These are phyloP conservation scores for Lyophyllum semitale DNA, from an alignment of 768 basidiomycete species.

Conservation along the genomic window DNA sequence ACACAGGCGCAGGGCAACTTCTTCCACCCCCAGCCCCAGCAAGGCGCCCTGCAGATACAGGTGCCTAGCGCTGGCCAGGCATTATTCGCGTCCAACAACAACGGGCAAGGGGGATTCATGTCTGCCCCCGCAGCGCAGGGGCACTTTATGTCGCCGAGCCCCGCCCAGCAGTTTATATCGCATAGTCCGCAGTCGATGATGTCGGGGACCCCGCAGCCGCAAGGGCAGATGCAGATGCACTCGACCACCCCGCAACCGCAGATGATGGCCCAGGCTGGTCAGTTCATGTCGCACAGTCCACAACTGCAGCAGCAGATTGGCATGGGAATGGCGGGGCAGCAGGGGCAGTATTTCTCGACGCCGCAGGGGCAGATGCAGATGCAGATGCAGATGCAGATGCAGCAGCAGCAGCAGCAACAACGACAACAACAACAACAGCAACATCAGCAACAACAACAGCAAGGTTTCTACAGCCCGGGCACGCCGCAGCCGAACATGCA, in stretches of 20 bases:
- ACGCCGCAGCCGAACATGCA: slow-evolving; percentile 14
- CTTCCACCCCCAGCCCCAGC: slow-evolving; percentile 26
- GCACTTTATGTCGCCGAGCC: slow-evolving; percentile 35
- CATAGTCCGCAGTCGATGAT: slow-evolving; percentile 34
- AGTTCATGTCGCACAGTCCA: slow-evolving; percentile 26
- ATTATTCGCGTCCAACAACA: slow-evolving; percentile 8
- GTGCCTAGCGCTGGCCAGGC: slow-evolving; percentile 11
- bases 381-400: slow-evolving; percentile 22
- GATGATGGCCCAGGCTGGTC: slow-evolving; percentile 7
- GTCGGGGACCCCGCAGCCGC: slow-evolving; percentile 21
- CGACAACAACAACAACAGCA: too few relatives aligned
- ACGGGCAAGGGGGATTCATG: slow-evolving; percentile 23
- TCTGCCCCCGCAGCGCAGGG: slow-evolving; percentile 27
- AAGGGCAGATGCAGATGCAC: slow-evolving; percentile 11
- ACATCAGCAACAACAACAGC: neutral
- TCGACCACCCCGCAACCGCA: slow-evolving; percentile 27
- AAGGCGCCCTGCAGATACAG: slow-evolving; percentile 24
- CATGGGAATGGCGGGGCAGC: slow-evolving; percentile 18
- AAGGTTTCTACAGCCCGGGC: neutral
- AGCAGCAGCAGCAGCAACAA: neutral
- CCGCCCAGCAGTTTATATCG: slow-evolving; percentile 33
- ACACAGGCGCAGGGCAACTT: slow-evolving; percentile 15
- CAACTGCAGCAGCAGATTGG: slow-evolving; percentile 28
- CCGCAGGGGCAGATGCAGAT: slow-evolving; percentile 33
- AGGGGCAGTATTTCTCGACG: slow-evolving; percentile 24